Evolutionary conservation across 1,284 basidiomycete species (phyloP).

Genomic region (Ganoderma multipileum): DNA sequence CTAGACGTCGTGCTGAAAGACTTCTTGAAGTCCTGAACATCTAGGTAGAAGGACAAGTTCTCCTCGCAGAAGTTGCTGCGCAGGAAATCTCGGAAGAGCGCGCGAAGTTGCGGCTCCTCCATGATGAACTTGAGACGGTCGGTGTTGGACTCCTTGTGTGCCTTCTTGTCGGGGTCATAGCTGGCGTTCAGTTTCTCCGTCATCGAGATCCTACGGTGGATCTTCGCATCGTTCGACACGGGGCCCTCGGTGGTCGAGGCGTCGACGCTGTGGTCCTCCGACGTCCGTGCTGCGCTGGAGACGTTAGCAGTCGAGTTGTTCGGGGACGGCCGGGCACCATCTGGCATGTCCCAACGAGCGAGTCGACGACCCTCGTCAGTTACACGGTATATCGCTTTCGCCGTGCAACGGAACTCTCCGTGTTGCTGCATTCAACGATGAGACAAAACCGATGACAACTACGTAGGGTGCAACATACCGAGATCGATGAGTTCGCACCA

Average conservation of each 20-base stretch:
- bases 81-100: conserved; percentile 94
- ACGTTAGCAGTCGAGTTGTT: conserved; percentile 71
- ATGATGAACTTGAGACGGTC: conserved; percentile 92
- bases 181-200: conserved; percentile 75
- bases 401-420: conserved; percentile 94
- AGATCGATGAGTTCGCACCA: conserved; percentile 74
- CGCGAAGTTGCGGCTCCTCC: conserved; percentile 90
- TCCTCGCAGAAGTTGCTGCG: conserved; percentile 97
- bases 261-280: conserved; percentile 52
- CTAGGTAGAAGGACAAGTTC: conserved; percentile 96
- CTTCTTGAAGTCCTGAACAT: conserved; percentile 96
- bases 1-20: conserved; percentile 96
- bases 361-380: conserved; percentile 89
- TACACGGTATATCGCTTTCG: conserved; percentile 93
- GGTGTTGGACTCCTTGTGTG: conserved; percentile 86
- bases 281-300: conserved; percentile 46
- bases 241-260: conserved; percentile 43
- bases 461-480: conserved; percentile 53
- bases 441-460: conserved; percentile 17
- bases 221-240: conserved; percentile 60
- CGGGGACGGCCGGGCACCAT: conserved; percentile 59
- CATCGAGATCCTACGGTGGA: conserved; percentile 81
- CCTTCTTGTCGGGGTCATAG: conserved; percentile 61
- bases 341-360: conserved; percentile 79
- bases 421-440: conserved; percentile 62